phyloP scores from a whole-genome alignment of 352 stramenopile genomes.

The Phytophthora cactorum region DNA sequence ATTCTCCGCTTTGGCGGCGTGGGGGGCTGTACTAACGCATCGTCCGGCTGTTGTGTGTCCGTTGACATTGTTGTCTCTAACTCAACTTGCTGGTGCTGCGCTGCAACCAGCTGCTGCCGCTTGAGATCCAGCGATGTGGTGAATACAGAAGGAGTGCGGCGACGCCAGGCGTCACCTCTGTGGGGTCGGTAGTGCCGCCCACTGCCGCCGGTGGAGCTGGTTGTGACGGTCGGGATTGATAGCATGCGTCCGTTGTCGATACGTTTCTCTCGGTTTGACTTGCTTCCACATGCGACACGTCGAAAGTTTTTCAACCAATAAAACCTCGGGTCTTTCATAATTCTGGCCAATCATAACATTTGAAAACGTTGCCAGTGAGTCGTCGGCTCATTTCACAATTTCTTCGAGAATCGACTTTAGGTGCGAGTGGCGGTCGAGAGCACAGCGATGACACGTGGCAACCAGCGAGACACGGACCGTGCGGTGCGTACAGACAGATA shows the following conservation, averaged over 20 bases:
- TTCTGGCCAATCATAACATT: background rate
- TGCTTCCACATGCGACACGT: conserved; percentile 8
- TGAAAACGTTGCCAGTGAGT: background rate
- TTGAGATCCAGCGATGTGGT: conserved; percentile 11
- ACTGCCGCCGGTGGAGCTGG: background rate
- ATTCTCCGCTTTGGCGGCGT: background rate
- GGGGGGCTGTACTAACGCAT: conserved; percentile 5
- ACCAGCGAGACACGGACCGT: conserved; percentile 80
- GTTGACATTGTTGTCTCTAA: background rate
- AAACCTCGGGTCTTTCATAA: background rate
- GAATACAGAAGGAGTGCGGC: background rate
- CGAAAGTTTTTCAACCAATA: background rate
- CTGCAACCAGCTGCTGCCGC: conserved; percentile 14
- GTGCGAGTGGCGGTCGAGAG: background rate
- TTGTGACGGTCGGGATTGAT: conserved; percentile 6
- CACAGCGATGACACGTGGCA: conserved; percentile 72
- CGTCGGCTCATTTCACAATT: conserved; percentile 35
- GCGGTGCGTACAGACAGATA: conserved; percentile 45
- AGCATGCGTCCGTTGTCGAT: conserved; percentile 36
- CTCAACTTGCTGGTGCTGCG: conserved; percentile 5
- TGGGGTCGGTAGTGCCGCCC: conserved; percentile 3
- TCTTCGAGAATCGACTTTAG: conserved; percentile 12
- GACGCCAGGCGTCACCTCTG: conserved; percentile 26
- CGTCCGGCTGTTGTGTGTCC: conserved; percentile 7
- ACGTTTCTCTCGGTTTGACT: conserved; percentile 11